A percentile compares a stretch with the other conserved stretches of the same genome.
phyloP scores from a whole-genome alignment of 768 basidiomycete species.

The Hemileccinum impolitum region DNA sequence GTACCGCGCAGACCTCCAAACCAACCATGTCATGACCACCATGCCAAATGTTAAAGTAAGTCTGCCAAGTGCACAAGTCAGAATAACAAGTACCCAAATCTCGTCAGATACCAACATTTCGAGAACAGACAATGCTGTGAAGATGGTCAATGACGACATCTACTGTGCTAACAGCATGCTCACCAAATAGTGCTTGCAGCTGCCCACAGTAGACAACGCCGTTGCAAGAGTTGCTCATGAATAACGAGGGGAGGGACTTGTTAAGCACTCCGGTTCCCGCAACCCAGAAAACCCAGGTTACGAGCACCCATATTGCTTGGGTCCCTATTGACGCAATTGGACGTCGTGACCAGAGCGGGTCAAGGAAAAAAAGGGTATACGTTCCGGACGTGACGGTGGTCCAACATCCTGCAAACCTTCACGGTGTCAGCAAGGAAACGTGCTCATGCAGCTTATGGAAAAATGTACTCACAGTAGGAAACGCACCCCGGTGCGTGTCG shows the following conservation, averaged over 20 bases:
- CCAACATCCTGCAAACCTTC: conserved; percentile 60
- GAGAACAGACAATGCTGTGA: conserved; percentile 47
- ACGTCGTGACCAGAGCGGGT: conserved; percentile 54
- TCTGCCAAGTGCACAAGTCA: conserved; percentile 28
- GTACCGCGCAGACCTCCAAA: conserved; percentile 48
- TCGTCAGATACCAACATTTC: conserved; percentile 41
- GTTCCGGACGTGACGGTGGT: conserved; percentile 50
- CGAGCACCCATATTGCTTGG: conserved; percentile 55
- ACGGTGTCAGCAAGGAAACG: conserved; percentile 5
- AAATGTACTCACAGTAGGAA: conserved; percentile 45
- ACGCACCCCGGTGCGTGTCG: conserved; percentile 41
- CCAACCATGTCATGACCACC: conserved; percentile 47
- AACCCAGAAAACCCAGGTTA: conserved; percentile 62
- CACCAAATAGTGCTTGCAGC: conserved; percentile 53
- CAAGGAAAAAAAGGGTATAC: conserved; percentile 57
- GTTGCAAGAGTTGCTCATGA: conserved; percentile 40
- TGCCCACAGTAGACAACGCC: conserved; percentile 52
- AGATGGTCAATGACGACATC: conserved; percentile 5
- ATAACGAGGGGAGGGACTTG: conserved; percentile 43
- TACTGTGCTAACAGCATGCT: neutral
- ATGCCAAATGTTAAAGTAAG: conserved; percentile 47
- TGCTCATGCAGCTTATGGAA: neutral
- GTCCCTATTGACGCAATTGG: conserved; percentile 55
- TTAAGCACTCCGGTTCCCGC: conserved; percentile 52
- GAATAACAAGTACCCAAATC: neutral